Conservation (phyloP, 2,329 filamentous ascomycete genomes). For the Fusarium vanettenii region DNA sequence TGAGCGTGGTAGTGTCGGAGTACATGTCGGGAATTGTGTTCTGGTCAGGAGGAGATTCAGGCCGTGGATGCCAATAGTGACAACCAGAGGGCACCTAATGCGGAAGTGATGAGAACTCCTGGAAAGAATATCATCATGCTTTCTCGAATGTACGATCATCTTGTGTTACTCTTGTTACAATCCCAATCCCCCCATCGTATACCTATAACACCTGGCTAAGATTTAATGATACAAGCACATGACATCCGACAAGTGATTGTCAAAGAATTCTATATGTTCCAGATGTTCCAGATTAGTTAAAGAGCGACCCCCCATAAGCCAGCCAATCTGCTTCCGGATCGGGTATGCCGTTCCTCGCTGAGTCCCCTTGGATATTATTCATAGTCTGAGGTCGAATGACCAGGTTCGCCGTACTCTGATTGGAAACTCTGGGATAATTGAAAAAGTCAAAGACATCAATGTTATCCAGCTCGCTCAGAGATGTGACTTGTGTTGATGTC, state of each 20-base stretch:
- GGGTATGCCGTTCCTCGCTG: conserved; percentile 17
- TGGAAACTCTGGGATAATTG: conserved; percentile 53
- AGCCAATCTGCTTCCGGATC: conserved; percentile 34
- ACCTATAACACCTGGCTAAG: neutral
- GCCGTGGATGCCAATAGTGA: neutral
- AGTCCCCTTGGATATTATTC: neutral
- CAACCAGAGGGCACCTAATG: neutral
- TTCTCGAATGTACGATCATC: neutral
- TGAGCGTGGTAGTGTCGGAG: too few relatives aligned
- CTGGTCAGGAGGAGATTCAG: neutral
- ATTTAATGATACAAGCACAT: neutral
- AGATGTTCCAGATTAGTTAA: neutral
- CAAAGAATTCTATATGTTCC: neutral
- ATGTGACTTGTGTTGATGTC: conserved; percentile 52
- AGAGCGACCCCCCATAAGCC: conserved; percentile 24
- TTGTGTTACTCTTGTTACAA: neutral
- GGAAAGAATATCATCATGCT: neutral
- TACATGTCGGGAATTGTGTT: too few relatives aligned
- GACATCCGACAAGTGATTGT: neutral
- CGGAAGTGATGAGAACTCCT: neutral
- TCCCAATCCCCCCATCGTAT: neutral
- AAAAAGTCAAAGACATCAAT: conserved; percentile 61
- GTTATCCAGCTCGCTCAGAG: conserved; percentile 55
- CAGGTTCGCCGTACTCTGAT: conserved; percentile 24
- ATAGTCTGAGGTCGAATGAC: conserved; percentile 6